Evolutionary conservation across 495 filamentous ascomycete genomes (phyloP).

Genomic region (Cercophora sp.): DNA sequence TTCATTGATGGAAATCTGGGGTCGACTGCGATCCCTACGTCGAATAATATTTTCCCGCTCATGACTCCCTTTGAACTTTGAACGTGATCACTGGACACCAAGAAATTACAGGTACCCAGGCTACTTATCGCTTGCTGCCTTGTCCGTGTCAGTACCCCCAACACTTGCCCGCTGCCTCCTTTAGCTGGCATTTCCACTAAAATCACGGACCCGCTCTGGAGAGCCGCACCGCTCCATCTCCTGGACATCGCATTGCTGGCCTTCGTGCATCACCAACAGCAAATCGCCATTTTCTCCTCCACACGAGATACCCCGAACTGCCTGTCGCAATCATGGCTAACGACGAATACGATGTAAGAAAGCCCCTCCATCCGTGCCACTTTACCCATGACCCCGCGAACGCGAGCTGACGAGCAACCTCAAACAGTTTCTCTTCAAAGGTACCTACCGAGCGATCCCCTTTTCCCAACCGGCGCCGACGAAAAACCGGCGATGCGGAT

Average conservation of each 20-base stretch:
- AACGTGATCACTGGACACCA: too few species aligned
- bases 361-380: neutral
- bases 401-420: slow-evolving; percentile 31
- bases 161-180: slow-evolving; percentile 18
- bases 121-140: slow-evolving; percentile 3
- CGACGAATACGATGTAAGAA: slow-evolving; percentile 99
- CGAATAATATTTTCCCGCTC: too few species aligned
- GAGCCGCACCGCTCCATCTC: slow-evolving; percentile 32
- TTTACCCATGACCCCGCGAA: slow-evolving; percentile 13
- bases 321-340: slow-evolving; percentile 74
- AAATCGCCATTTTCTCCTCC: slow-evolving; percentile 20
- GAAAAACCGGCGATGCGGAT: neutral
- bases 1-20: too few species aligned
- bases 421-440: slow-evolving; percentile 97
- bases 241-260: slow-evolving; percentile 25
- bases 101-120: too few species aligned
- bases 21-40: too few species aligned
- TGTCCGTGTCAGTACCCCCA: neutral
- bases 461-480: slow-evolving; percentile 10
- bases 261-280: slow-evolving; percentile 23
- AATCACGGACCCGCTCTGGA: slow-evolving; percentile 24
- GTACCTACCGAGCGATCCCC: slow-evolving; percentile 40
- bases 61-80: too few species aligned
- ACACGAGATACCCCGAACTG: slow-evolving; percentile 12
- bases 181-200: slow-evolving; percentile 22